Percentiles rank a stretch among this genome's conserved stretches.
These are phyloP conservation scores for Hypholoma sublateritium DNA, from an alignment of 768 basidiomycete species.

Conservation along the genomic window DNA sequence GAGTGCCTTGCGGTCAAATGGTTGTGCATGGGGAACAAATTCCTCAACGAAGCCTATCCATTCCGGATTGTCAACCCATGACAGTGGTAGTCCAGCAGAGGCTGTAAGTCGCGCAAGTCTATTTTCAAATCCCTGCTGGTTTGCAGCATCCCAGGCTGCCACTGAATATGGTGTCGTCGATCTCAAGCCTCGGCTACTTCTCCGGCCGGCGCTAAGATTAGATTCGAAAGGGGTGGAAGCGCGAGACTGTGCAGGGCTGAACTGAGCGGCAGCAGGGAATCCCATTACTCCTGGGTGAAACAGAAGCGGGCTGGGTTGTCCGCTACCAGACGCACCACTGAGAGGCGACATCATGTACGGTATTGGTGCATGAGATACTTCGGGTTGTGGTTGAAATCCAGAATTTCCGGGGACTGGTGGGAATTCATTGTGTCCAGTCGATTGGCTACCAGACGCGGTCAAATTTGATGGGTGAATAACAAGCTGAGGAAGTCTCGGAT, in stretches of 20 bases:
- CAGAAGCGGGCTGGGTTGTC: neutral
- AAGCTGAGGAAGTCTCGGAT: neutral
- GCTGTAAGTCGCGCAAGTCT: constrained; percentile 26
- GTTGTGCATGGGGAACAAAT: constrained; percentile 28
- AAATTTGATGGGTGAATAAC: neutral
- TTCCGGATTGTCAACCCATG: constrained; percentile 37
- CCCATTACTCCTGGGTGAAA: neutral
- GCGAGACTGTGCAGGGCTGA: neutral
- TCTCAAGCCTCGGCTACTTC: neutral
- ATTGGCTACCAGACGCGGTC: neutral
- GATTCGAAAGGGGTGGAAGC: neutral
- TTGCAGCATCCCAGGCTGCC: too few relatives aligned
- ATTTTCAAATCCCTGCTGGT: constrained; percentile 17
- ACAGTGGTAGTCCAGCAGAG: constrained; percentile 29
- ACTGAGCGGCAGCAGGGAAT: neutral
- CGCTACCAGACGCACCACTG: neutral
- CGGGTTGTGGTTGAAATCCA: neutral
- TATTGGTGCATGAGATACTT: neutral
- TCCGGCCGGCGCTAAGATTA: neutral
- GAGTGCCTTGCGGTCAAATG: constrained; percentile 22
- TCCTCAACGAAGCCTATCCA: constrained; percentile 25
- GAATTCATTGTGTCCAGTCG: neutral
- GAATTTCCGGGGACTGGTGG: neutral
- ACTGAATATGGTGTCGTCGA: neutral
- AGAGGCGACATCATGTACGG: neutral